Base-by-base conservation (phyloP, 495 filamentous ascomycete species). In the Penicillium cinerascens region DNA sequence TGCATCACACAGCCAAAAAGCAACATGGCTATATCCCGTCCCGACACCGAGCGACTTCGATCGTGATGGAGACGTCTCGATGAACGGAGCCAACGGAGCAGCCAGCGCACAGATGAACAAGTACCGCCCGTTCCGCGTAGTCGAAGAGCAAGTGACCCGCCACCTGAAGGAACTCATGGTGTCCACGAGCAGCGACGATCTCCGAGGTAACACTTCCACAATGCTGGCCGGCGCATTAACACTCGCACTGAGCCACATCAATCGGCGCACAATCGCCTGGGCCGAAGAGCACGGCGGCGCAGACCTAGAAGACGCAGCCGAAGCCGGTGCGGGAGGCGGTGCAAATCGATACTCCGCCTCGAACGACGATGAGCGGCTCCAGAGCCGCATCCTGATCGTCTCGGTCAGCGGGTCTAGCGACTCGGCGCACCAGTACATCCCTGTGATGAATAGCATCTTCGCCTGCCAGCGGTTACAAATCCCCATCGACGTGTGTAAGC, bases 381-480 rank as follows among this genome's bases (percentile, higher is more conserved):
- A 88, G 61, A 84, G 87, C n/a, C 87, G 95, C 37, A 95, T 97
- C 61, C 72, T 98, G 52, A 90, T 97, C 57, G 68, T 98, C 46
- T 82, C 90, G 10, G 71, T 95, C 36, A 90, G 86, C 42, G 89
- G 91, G 26, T 90, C 88, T 21, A 87, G 87, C 54, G 87, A 89
- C 70, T 79, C 91, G 4, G 85, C 92, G 0, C 81, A 86, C 26
- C 92, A 97, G 66, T 98, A 98, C 73, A 97, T 97, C 49, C 88
- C 92, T 2, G 87, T 96, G 42, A 98, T 97, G 92, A 98, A 97
- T 74, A 80, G 84, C 56, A 95, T 97, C 37, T 98, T 98, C 70
- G 95, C 93, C 9, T 91, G 92, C 52, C 90, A 80, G 58, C 86
- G 92, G 47, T 75, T 89, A 44, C 78, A 78, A 54, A 89, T 97